Evolutionary conservation across 352 stramenopile genomes (phyloP).

Genomic region (Phytophthora sojae): DNA sequence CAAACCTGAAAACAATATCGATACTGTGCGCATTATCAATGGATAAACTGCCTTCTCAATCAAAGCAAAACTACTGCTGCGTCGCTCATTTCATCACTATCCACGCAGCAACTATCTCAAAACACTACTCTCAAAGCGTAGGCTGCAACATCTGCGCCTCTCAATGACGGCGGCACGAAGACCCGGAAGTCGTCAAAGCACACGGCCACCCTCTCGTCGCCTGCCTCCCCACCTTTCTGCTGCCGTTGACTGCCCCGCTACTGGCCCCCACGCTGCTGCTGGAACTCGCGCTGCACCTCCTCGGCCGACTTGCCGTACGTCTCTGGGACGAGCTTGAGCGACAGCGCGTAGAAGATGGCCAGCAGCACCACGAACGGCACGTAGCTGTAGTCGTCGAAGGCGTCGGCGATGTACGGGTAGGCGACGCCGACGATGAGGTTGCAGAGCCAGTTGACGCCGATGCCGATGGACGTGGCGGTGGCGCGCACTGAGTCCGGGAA

Average conservation of each 20-base stretch:
- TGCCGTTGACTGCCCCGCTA: not conserved
- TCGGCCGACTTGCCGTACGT: conserved; percentile 24
- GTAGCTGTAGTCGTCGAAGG: conserved; percentile 29
- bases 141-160: not conserved
- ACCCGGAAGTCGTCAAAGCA: not conserved
- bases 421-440: conserved; percentile 18
- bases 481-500: conserved; percentile 39
- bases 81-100: not conserved
- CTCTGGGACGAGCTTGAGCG: conserved; percentile 19
- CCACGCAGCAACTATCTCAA: not conserved
- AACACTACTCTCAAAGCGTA: conserved; percentile 6
- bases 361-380: conserved; percentile 20
- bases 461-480: conserved; percentile 22
- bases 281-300: conserved; percentile 18
- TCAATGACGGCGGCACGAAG: not conserved
- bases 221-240: too few species aligned
- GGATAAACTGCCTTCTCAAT: not conserved
- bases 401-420: conserved; percentile 29
- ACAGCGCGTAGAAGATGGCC: conserved; percentile 21
- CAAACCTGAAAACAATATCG: not conserved
- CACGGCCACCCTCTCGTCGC: not conserved
- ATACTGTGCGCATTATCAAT: not conserved
- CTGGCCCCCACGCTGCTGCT: conserved; percentile 1
- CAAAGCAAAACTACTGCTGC: conserved; percentile 1
- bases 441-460: not conserved